Evolutionary conservation across 495 filamentous ascomycete genomes (phyloP).

Genomic region (Lophiotrema nucula): DNA sequence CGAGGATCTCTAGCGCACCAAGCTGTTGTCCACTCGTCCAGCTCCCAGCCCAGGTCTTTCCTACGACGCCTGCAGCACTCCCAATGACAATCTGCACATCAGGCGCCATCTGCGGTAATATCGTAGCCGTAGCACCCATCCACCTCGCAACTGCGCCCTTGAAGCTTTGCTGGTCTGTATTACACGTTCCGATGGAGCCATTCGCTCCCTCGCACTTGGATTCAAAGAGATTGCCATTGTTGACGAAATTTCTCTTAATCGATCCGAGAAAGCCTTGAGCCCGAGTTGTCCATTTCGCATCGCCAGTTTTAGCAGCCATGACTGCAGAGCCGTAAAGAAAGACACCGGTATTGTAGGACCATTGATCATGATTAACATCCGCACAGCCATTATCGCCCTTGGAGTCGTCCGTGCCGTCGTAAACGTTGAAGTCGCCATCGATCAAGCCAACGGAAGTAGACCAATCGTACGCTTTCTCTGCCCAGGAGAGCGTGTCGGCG

Average conservation of each 20-base stretch:
- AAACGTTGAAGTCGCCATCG: constrained; percentile 52
- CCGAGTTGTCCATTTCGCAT: constrained; percentile 43
- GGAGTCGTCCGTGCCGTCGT: constrained; percentile 55
- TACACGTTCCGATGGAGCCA: constrained; percentile 64
- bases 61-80: constrained; percentile 53
- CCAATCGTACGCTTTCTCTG: constrained; percentile 69
- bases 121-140: constrained; percentile 61
- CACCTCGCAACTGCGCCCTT: constrained; percentile 71
- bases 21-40: not conserved
- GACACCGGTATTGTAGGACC: constrained; percentile 20
- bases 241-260: constrained; percentile 54
- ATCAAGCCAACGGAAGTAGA: constrained; percentile 49
- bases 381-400: constrained; percentile 44
- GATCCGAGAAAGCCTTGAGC: constrained; percentile 45
- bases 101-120: constrained; percentile 60
- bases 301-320: constrained; percentile 11
- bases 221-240: constrained; percentile 57
- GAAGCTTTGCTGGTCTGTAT: constrained; percentile 67
- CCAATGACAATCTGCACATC: constrained; percentile 54
- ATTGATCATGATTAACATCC: constrained; percentile 24
- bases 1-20: not conserved
- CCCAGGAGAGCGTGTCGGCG: constrained; percentile 68
- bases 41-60: not conserved
- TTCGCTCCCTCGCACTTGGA: constrained; percentile 63
- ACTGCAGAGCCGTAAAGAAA: constrained; percentile 20